A percentile compares a stretch with the other conserved stretches of the same genome.
phyloP scores from a whole-genome alignment of 139 green algal species.

The Diplosphaera chodatii region DNA sequence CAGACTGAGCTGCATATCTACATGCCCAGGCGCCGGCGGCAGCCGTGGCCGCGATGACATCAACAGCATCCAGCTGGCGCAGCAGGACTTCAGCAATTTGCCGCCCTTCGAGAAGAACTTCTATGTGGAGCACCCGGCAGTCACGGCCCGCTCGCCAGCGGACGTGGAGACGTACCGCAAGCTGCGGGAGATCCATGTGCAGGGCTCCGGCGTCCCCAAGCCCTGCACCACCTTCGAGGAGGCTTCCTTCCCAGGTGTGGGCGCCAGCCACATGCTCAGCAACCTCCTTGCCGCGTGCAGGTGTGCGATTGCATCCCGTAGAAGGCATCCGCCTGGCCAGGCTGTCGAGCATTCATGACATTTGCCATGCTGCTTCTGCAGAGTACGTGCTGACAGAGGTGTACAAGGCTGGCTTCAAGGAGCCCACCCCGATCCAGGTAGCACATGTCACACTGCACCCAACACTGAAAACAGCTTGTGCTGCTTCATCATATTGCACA shows the following conservation, averaged over 20 bases:
- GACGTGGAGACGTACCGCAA: constrained; percentile 71
- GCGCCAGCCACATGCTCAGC: background rate
- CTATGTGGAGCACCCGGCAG: constrained; percentile 80
- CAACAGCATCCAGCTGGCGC: constrained; percentile 57
- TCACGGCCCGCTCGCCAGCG: constrained; percentile 51
- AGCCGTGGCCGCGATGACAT: constrained; percentile 47
- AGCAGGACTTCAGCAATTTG: constrained; percentile 74
- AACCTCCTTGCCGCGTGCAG: background rate
- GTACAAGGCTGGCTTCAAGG: constrained; percentile 65
- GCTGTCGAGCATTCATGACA: too few species aligned
- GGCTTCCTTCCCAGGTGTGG: constrained; percentile 64
- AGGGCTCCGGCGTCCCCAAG: constrained; percentile 58
- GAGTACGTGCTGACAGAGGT: constrained; percentile 86
- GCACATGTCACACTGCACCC: too few species aligned
- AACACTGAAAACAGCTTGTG: too few species aligned
- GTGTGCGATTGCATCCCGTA: too few species aligned
- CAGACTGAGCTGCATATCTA: too few species aligned
- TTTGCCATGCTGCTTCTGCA: constrained; percentile 17
- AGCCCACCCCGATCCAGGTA: constrained; percentile 85
- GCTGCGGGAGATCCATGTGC: constrained; percentile 52
- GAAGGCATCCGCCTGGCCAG: too few species aligned
- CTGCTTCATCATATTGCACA: too few species aligned
- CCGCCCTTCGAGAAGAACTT: constrained; percentile 90
- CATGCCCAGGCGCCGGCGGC: constrained; percentile 15
- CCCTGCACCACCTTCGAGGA: constrained; percentile 68